Evolutionary conservation across 805 yeast species (phyloP), one percentile per base, ranked within the genome.

Genomic region (Spathaspora girioi): DNA sequence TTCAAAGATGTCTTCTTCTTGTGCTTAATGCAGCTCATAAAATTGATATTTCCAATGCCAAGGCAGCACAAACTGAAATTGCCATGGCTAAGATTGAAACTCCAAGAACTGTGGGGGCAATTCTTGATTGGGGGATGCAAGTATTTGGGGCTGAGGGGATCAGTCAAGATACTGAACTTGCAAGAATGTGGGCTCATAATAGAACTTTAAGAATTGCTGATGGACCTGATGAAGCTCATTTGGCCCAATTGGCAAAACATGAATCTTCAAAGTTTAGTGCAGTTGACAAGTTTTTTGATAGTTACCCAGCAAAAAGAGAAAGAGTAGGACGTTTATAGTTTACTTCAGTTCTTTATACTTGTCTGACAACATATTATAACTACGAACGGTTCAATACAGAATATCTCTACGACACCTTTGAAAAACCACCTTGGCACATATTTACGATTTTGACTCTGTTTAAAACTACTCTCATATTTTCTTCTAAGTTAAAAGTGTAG

Each of bases 221-320:
- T 62, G 87, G 87, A 11, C 88, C 88, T 2, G 87, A 83, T 68
- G 87, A 82, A 63, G 84, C 84, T 3, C 86, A 83, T 61, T 66
- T 80, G 61, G 67, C 68, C 53, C 87, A 82, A 65, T 68, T 83
- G 55, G 86, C 81, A 6, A 73, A 80, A 52, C 63, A 69, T 43
- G 79, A 77, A 51, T 65, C 71, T 11, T 77, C 76, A 58, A 61
- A 61, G 41, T 73, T 71, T 47, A 55, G 59, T 1, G 51, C 54
- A n/a, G 71, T 69, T 45, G 76, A 76, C 52, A 64, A 66, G 26
- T 71, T 59, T 50, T 72, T 73, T 52, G 64, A 51, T 31, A 56
- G 51, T n/a, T 48, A 56, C 41, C 65, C 62, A 2, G 48, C 50
- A 19, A 59, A 61, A 42, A 48, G 49, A 47, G 51, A 47, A 9